Conservation (phyloP, 345 rosid genomes). For the Ceriops zippeliana region DNA sequence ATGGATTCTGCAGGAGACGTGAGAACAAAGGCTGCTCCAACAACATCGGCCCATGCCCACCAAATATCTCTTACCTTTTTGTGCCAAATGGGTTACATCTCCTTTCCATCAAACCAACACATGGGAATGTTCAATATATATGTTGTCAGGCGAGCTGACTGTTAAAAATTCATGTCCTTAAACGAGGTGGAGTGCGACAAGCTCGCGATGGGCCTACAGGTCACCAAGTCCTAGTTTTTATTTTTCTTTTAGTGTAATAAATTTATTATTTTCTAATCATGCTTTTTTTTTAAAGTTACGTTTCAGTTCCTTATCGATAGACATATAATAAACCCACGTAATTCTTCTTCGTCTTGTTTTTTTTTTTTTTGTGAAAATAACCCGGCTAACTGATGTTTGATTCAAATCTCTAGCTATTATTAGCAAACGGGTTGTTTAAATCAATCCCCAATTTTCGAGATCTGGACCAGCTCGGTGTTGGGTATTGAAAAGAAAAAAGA, state of each 20-base stretch:
- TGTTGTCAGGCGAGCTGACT: too few relatives aligned
- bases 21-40: slow-evolving; percentile 49
- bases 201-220: too few relatives aligned
- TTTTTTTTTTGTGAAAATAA: too few relatives aligned
- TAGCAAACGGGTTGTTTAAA: background rate
- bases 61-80: background rate
- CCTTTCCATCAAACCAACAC: slow-evolving; percentile 2
- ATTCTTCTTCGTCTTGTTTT: too few relatives aligned
- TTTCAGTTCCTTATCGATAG: too few relatives aligned
- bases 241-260: too few relatives aligned
- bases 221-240: too few relatives aligned
- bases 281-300: too few relatives aligned
- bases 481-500: background rate
- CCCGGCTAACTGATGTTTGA: background rate
- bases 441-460: background rate
- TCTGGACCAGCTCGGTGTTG: background rate
- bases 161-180: too few relatives aligned
- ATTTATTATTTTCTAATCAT: too few relatives aligned
- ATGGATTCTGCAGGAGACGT: slow-evolving; percentile 43
- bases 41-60: slow-evolving; percentile 2
- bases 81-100: background rate
- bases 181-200: too few relatives aligned
- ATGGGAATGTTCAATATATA: background rate
- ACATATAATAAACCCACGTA: too few relatives aligned
- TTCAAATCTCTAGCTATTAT: slow-evolving; percentile 3